Evolutionary conservation across 169 alveolate genomes (phyloP).

Genomic region (Sarcocystis neurona): DNA sequence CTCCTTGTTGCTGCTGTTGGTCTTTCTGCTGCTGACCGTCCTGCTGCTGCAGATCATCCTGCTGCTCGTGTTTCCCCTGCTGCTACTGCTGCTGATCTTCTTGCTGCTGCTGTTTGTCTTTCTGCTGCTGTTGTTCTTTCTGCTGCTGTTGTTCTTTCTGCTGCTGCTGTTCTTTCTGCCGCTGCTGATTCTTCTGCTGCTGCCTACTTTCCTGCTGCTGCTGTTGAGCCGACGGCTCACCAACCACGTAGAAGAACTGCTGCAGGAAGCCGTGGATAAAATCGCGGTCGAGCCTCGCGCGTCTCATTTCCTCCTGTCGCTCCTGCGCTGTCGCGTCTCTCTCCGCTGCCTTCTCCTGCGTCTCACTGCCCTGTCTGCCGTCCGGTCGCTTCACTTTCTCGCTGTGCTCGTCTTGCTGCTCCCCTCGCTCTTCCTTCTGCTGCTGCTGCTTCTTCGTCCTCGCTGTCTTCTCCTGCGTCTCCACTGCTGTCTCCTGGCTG

Average conservation of each 20-base stretch:
- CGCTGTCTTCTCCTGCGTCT: neutral
- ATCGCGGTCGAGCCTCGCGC: neutral
- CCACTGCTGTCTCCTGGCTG: neutral
- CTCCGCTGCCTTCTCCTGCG: neutral
- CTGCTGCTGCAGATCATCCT: too few species aligned
- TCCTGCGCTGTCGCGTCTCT: neutral
- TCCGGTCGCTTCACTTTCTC: too few species aligned
- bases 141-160: too few species aligned
- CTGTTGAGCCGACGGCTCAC: neutral
- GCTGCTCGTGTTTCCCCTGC: too few species aligned
- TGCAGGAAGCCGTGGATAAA: conserved; percentile 17
- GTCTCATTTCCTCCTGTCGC: neutral
- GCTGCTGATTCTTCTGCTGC: too few species aligned
- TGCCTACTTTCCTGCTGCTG: neutral
- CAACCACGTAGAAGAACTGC: conserved; percentile 22
- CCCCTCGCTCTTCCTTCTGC: neutral
- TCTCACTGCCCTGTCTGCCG: neutral
- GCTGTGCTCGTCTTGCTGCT: too few species aligned
- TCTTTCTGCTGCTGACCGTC: neutral
- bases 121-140: too few species aligned
- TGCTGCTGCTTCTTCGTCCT: conserved; percentile 13
- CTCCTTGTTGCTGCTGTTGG: neutral
- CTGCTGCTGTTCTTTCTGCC: too few species aligned
- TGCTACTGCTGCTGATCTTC: too few species aligned
- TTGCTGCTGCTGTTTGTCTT: too few species aligned